phyloP scores from a whole-genome alignment of 148 eudicot species.

The Rhododendron vialii region DNA sequence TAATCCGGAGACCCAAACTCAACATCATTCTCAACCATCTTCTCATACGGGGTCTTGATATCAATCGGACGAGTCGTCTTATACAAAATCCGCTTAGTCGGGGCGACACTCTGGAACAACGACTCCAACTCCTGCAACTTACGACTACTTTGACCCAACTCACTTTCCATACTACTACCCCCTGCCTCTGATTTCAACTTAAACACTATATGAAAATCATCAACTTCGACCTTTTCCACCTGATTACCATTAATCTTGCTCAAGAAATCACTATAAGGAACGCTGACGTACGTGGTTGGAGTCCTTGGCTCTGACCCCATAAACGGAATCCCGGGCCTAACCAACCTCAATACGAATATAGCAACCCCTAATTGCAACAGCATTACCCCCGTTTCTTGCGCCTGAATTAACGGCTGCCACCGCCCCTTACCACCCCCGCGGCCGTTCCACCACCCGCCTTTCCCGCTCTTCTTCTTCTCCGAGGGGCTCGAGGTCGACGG shows the following conservation, averaged over 20 bases:
- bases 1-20: slow-evolving; percentile 94
- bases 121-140: slow-evolving; percentile 58
- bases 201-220: slow-evolving; percentile 82
- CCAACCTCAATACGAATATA: slow-evolving; percentile 71
- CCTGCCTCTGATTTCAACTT: slow-evolving; percentile 59
- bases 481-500: slow-evolving; percentile 21
- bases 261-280: slow-evolving; percentile 85
- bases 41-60: slow-evolving; percentile 87
- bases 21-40: slow-evolving; percentile 76
- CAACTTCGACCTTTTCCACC: slow-evolving; percentile 92
- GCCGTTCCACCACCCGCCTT: slow-evolving; percentile 42
- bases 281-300: slow-evolving; percentile 56
- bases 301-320: slow-evolving; percentile 71
- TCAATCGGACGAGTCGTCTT: slow-evolving; percentile 71
- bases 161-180: slow-evolving; percentile 28
- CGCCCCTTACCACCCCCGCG: slow-evolving; percentile 43
- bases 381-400: slow-evolving; percentile 66
- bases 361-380: slow-evolving; percentile 74
- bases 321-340: slow-evolving; percentile 67
- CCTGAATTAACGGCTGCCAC: slow-evolving; percentile 84
- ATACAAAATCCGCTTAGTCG: slow-evolving; percentile 66
- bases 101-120: slow-evolving; percentile 52
- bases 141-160: slow-evolving; percentile 31
- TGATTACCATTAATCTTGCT: slow-evolving; percentile 59
- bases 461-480: slow-evolving; percentile 53